These are phyloP conservation scores for Fusarium sp. DNA, from an alignment of 2,329 filamentous ascomycete species.

Conservation along the genomic window DNA sequence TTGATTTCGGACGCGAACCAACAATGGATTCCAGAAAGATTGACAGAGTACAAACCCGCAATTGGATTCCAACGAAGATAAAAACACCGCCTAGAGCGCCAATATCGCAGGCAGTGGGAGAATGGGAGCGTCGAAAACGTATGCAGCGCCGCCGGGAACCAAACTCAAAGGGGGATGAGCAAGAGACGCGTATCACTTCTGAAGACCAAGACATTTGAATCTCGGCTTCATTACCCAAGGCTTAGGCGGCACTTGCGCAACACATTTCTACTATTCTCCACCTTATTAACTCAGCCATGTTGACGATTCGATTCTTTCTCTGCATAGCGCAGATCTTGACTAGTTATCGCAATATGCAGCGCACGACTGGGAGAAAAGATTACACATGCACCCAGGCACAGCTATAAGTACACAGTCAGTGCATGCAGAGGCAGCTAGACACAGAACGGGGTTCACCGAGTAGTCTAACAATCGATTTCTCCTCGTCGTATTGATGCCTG, in stretches of 20 bases:
- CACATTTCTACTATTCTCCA: constrained; percentile 24
- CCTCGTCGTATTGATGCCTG: constrained; percentile 5
- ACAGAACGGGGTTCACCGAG: not conserved
- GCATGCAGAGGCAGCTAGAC: not conserved
- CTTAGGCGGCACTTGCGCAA: constrained; percentile 37
- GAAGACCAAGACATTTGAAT: constrained; percentile 8
- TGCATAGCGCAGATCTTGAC: constrained; percentile 21
- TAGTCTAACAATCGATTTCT: not conserved
- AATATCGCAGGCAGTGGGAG: not conserved
- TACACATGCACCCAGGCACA: not conserved
- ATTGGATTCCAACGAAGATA: constrained; percentile 33
- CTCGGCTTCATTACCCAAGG: constrained; percentile 9
- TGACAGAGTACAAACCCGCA: constrained; percentile 25
- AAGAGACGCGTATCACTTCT: constrained; percentile 14
- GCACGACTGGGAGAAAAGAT: not conserved
- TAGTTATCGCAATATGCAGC: constrained; percentile 20
- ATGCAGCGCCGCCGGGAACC: not conserved
- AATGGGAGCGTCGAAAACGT: not conserved
- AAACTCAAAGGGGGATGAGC: not conserved
- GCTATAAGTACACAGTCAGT: not conserved
- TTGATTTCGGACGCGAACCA: constrained; percentile 40
- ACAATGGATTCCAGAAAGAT: constrained; percentile 1
- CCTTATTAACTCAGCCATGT: constrained; percentile 31
- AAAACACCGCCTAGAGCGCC: not conserved
- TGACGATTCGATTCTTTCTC: constrained; percentile 5